Conservation (phyloP, 2,329 filamentous ascomycete genomes). For the Pestalotiopsis sp. region DNA sequence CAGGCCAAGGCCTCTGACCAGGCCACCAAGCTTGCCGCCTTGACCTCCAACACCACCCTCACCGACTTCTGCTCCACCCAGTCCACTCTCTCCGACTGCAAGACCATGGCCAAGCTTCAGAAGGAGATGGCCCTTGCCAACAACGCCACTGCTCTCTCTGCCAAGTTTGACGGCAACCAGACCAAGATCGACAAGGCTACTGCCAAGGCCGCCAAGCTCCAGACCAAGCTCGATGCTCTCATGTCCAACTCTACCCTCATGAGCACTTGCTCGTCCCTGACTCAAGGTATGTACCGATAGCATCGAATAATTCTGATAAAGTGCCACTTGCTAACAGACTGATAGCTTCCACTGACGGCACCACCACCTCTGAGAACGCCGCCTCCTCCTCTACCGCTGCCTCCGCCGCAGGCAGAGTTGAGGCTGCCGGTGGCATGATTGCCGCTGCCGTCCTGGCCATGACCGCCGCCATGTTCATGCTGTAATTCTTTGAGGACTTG, state of each 20-base stretch:
- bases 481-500: neutral
- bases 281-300: constrained; percentile 9
- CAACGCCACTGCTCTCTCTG: constrained; percentile 37
- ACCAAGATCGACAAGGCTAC: constrained; percentile 38
- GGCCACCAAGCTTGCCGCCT: constrained; percentile 29
- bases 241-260: constrained; percentile 39
- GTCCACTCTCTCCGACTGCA: constrained; percentile 28
- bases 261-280: constrained; percentile 29
- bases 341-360: constrained; percentile 11
- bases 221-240: constrained; percentile 33
- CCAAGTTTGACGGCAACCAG: constrained; percentile 37
- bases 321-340: too few relatives aligned
- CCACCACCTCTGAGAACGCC: neutral
- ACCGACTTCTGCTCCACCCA: constrained; percentile 20
- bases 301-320: neutral
- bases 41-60: constrained; percentile 39
- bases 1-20: constrained; percentile 32
- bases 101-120: constrained; percentile 33
- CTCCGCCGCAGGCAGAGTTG: constrained; percentile 13
- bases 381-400: neutral
- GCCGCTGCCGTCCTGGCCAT: constrained; percentile 10
- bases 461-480: constrained; percentile 12
- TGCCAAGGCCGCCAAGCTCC: constrained; percentile 34
- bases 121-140: constrained; percentile 32
- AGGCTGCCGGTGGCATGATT: constrained; percentile 13